Conservation (phyloP, 495 filamentous ascomycete species). For the Penicillium flavigenum region DNA sequence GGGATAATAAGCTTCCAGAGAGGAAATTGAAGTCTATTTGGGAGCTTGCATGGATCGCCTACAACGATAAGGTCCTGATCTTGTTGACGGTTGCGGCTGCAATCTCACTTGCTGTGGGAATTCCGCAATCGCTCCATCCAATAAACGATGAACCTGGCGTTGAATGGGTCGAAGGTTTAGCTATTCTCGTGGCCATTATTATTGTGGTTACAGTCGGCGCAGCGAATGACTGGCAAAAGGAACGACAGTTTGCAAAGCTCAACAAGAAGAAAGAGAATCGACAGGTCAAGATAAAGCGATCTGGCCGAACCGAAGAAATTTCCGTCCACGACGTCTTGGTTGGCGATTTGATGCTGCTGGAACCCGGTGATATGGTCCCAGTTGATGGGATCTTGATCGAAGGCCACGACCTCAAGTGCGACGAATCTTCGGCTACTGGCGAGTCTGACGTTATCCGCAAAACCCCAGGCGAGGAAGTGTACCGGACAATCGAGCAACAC, state of each 20-base stretch:
- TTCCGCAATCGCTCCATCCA: conserved; percentile 59
- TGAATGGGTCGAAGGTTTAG: conserved; percentile 80
- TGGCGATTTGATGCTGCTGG: conserved; percentile 79
- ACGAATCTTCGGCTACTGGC: conserved; percentile 81
- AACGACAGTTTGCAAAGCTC: conserved; percentile 72
- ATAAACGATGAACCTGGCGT: conserved; percentile 55
- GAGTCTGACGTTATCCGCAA: conserved; percentile 83
- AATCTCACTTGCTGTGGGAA: conserved; percentile 80
- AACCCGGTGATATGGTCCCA: conserved; percentile 85
- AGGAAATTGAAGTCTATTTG: conserved; percentile 71
- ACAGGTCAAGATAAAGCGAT: conserved; percentile 70
- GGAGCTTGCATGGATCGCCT: conserved; percentile 75
- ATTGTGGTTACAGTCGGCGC: conserved; percentile 76
- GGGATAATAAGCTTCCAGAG: conserved; percentile 67
- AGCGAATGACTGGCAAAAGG: conserved; percentile 76
- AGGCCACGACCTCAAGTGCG: conserved; percentile 74
- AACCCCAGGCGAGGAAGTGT: conserved; percentile 72
- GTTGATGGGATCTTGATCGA: conserved; percentile 76
- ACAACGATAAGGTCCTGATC: conserved; percentile 80
- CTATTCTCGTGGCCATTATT: conserved; percentile 72
- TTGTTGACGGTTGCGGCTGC: conserved; percentile 75
- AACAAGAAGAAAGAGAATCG: conserved; percentile 74
- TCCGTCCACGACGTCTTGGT: conserved; percentile 79
- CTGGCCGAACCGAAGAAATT: conserved; percentile 72
- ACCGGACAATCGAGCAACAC: conserved; percentile 70